Evolutionary conservation across 805 yeast species (phyloP), one percentile per base, ranked within the genome.

Genomic region (Saccharomyces mikatae): DNA sequence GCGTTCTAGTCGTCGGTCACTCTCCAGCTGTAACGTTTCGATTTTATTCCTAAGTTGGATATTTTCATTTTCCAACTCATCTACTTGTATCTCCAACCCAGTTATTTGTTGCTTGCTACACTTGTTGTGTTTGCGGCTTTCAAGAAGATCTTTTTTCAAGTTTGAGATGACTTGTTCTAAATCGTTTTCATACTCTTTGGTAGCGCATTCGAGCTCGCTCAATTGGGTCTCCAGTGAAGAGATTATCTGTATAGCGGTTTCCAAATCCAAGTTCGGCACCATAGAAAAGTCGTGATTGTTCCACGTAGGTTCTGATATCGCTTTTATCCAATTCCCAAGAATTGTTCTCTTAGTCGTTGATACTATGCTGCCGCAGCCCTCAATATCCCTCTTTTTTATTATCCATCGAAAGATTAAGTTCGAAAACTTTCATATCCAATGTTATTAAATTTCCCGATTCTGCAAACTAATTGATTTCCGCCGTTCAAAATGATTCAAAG

Each of bases 131-230:
- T 51, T 53, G 21, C 17, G 22, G 44, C 44, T 36, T 14, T 27
- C 48, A 14, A 51, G 9, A 36, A 51, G 54, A 8, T 47, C 57
- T 26, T 17, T 47, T 50, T 56, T 54, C 36, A 58, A 52, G 17
- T 55, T 55, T 8, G 56, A 55, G 28, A 62, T 53, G 27, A 58
- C 56, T 24, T 50, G 52, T 30, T 60, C 65, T 52, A 60, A 59
- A 46, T 62, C 64, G 29, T 27, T 54, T 50, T 62, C 65, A 30
- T 62, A 62, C 26, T 62, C 63, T n/a, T 51, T 57, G 44, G 62
- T 58, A 11, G 56, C 48, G 22, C 47, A 30, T 50, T 55, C 62
- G n/a, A 62, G 46, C 31, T 59, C 64, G 30, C 60, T 60, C 24
- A 61, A 44, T 49, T 60, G 62, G 24, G 48, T 49, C 48, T 62